Evolutionary conservation across 352 stramenopile species (phyloP).

Genomic region (Globisporangium lucens): DNA sequence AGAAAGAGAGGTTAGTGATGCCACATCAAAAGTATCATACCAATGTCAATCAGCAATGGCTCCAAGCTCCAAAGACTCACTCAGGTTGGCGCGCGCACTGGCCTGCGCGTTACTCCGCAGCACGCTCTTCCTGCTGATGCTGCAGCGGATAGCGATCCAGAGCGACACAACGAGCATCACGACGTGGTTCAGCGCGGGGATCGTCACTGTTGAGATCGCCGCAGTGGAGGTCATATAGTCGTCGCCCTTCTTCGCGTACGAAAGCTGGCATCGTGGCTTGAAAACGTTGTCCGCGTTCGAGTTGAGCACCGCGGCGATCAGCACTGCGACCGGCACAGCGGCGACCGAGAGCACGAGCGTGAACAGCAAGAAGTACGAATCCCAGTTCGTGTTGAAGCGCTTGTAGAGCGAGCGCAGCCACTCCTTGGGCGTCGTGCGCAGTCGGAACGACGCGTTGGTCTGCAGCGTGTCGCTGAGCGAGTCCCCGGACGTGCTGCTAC

Average conservation of each 20-base stretch:
- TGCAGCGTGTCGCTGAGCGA: conserved; percentile 16
- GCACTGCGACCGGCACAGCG: conserved; percentile 42
- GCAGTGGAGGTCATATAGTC: conserved; percentile 35
- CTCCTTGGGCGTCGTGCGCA: conserved; percentile 2
- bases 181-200: conserved; percentile 63
- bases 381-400: conserved; percentile 65
- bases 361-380: conserved; percentile 62
- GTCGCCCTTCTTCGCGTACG: conserved; percentile 19
- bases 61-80: conserved; percentile 20
- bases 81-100: conserved; percentile 69
- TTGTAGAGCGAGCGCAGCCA: conserved; percentile 43
- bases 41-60: background rate
- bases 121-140: conserved; percentile 67
- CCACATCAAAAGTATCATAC: background rate
- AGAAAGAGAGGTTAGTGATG: background rate
- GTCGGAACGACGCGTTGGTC: conserved; percentile 11
- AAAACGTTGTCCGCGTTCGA: conserved; percentile 30
- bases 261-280: conserved; percentile 40
- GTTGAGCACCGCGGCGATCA: conserved; percentile 34
- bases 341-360: conserved; percentile 51
- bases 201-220: conserved; percentile 42
- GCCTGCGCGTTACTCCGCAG: conserved; percentile 44
- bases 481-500: conserved; percentile 14
- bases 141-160: conserved; percentile 72
- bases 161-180: conserved; percentile 67